A percentile compares a stretch with the other conserved stretches of the same genome.
Evolutionary conservation across 306 rosid species (phyloP).

Genomic region (Lotus japonicus): DNA sequence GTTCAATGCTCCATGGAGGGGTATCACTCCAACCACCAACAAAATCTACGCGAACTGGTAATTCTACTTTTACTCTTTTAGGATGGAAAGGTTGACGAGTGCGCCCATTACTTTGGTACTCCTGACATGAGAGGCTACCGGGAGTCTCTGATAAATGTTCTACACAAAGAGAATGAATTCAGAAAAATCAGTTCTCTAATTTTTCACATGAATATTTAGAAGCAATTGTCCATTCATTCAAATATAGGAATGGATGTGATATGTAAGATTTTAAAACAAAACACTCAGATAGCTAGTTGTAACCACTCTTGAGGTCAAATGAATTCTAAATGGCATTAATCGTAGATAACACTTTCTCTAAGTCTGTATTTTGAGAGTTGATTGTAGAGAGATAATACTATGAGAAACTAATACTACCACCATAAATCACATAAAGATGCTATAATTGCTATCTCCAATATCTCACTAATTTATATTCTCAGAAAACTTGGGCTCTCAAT

Average conservation of each 20-base stretch:
- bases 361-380: too few species aligned
- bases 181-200: not conserved
- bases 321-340: not conserved
- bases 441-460: too few species aligned
- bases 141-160: conserved; percentile 68
- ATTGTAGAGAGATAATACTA: too few species aligned
- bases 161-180: conserved; percentile 23
- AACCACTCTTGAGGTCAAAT: not conserved
- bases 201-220: not conserved
- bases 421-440: not conserved
- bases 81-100: conserved; percentile 40
- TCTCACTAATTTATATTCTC: not conserved
- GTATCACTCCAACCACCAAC: conserved; percentile 99
- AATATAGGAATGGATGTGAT: not conserved
- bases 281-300: not conserved
- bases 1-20: conserved; percentile 97
- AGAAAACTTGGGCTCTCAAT: not conserved
- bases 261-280: not conserved
- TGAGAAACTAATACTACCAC: not conserved
- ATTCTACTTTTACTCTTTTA: conserved; percentile 61
- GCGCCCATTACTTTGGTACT: conserved; percentile 21
- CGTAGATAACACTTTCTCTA: not conserved
- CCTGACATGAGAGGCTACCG: conserved; percentile 22
- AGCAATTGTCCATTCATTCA: not conserved
- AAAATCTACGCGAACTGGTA: conserved; percentile 95